Percentiles rank a stretch among this genome's conserved stretches.
These are phyloP conservation scores for Boletus rubescentipes DNA, from an alignment of 768 basidiomycete species.

Conservation along the genomic window DNA sequence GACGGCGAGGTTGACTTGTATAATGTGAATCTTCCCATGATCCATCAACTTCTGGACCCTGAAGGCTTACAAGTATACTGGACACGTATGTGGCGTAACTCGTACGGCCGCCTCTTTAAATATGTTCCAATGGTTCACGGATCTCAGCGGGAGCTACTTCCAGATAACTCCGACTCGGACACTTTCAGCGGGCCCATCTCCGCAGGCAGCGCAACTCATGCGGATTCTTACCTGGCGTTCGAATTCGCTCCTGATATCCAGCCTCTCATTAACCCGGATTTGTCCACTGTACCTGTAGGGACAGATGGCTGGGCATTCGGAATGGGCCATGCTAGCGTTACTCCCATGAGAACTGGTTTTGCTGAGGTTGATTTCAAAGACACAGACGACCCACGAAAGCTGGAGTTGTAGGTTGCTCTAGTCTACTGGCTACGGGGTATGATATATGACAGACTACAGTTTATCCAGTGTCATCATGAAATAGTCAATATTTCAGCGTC, in stretches of 20 bases:
- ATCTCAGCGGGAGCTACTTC: slow-evolving; percentile 26
- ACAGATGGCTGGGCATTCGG: slow-evolving; percentile 82
- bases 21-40: slow-evolving; percentile 84
- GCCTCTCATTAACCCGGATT: slow-evolving; percentile 60
- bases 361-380: slow-evolving; percentile 45
- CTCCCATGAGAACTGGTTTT: slow-evolving; percentile 73
- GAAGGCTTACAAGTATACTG: slow-evolving; percentile 69
- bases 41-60: slow-evolving; percentile 58
- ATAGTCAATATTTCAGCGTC: slow-evolving; percentile 9
- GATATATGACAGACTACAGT: slow-evolving; percentile 2
- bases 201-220: slow-evolving; percentile 6
- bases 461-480: slow-evolving; percentile 12
- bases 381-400: slow-evolving; percentile 8
- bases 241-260: slow-evolving; percentile 74
- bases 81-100: slow-evolving; percentile 84
- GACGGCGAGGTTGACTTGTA: slow-evolving; percentile 77
- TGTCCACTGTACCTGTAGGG: slow-evolving; percentile 64
- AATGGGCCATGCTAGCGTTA: slow-evolving; percentile 71
- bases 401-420: slow-evolving; percentile 29
- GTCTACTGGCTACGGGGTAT: neutral
- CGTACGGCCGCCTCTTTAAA: slow-evolving; percentile 81
- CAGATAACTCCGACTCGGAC: slow-evolving; percentile 51
- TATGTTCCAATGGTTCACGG: slow-evolving; percentile 29
- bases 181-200: slow-evolving; percentile 8
- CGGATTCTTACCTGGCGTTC: slow-evolving; percentile 54